phyloP scores from a whole-genome alignment of 768 basidiomycete genomes.

The Lentinula lateritia region DNA sequence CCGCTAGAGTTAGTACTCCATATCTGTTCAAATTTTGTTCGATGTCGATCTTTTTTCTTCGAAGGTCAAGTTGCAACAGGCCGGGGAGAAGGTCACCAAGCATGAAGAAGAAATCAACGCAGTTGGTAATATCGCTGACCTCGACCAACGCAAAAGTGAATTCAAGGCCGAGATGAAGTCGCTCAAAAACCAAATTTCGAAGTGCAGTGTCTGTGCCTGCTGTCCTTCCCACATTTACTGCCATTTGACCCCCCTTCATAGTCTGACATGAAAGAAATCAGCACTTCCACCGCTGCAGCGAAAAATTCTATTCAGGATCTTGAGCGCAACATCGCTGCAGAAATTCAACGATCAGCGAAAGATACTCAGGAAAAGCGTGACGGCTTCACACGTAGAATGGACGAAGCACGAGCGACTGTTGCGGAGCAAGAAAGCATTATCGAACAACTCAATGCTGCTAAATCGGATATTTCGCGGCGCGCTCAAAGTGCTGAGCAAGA shows the following conservation, averaged over 20 bases:
- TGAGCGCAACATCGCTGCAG: constrained; percentile 44
- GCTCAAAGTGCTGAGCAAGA: constrained; percentile 25
- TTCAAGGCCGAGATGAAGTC: constrained; percentile 34
- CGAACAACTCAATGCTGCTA: constrained; percentile 23
- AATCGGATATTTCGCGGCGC: constrained; percentile 23
- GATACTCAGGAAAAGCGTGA: constrained; percentile 62
- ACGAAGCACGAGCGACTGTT: constrained; percentile 28
- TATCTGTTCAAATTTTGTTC: background rate
- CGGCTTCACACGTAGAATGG: constrained; percentile 46
- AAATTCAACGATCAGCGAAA: constrained; percentile 46
- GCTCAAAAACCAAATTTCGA: constrained; percentile 38
- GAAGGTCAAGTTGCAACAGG: constrained; percentile 27
- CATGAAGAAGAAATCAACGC: constrained; percentile 33
- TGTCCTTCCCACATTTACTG: background rate
- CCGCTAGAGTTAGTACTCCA: constrained; percentile 29
- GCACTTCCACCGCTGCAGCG: constrained; percentile 21
- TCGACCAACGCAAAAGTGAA: constrained; percentile 31
- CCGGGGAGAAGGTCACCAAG: constrained; percentile 28
- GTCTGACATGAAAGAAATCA: constrained; percentile 49
- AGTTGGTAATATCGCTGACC: constrained; percentile 42
- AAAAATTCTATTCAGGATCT: constrained; percentile 10
- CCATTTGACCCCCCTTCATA: constrained; percentile 17
- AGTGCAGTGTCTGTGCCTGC: constrained; percentile 36
- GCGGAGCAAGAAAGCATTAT: constrained; percentile 5
- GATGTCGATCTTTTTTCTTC: background rate